Evolutionary conservation across 768 basidiomycete species (phyloP).

Genomic region (Trametes coccinea): DNA sequence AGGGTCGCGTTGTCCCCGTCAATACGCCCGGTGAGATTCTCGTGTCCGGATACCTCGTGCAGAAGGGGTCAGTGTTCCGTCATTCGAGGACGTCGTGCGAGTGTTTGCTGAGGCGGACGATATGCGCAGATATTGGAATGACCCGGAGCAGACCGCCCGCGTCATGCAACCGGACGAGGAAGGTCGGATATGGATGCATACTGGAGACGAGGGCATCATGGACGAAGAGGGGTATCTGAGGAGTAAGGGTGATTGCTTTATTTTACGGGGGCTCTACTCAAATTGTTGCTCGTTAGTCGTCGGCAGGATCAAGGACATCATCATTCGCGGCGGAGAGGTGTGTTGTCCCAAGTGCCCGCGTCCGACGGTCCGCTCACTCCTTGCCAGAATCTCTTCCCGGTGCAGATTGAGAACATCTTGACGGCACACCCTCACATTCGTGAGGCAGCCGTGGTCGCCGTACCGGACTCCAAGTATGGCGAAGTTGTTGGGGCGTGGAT

Average conservation of each 20-base stretch:
- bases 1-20: constrained; percentile 67
- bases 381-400: constrained; percentile 75
- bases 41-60: constrained; percentile 73
- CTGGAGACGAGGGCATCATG: constrained; percentile 79
- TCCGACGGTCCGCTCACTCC: neutral
- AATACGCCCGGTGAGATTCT: constrained; percentile 75
- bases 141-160: constrained; percentile 62
- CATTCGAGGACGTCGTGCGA: too few relatives aligned
- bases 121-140: constrained; percentile 71
- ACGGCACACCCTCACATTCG: constrained; percentile 54
- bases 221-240: constrained; percentile 79
- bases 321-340: constrained; percentile 86
- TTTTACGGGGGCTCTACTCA: neutral
- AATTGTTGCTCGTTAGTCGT: constrained; percentile 51
- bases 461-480: constrained; percentile 67
- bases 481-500: constrained; percentile 86
- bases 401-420: constrained; percentile 80
- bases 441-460: constrained; percentile 74
- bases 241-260: constrained; percentile 44
- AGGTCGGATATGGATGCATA: constrained; percentile 77
- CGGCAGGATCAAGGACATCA: constrained; percentile 81
- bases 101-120: too few relatives aligned
- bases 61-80: constrained; percentile 61
- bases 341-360: neutral
- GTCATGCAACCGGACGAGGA: constrained; percentile 59